These are phyloP conservation scores for Aspergillus candidus DNA, from an alignment of 2,329 filamentous ascomycete species.

Conservation along the genomic window DNA sequence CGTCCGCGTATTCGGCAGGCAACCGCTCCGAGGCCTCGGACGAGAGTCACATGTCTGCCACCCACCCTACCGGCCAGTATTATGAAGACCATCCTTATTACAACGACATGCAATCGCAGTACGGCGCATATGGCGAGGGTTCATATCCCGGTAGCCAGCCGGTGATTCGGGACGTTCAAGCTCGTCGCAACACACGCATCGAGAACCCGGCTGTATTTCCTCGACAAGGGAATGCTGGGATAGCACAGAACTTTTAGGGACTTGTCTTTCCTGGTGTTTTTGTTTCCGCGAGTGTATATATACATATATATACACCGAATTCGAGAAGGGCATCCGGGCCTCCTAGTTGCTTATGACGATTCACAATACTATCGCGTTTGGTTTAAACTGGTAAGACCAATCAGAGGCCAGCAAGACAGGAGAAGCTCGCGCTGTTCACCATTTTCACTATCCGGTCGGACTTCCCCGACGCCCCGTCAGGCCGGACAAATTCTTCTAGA, in stretches of 20 bases:
- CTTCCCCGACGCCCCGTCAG: no score
- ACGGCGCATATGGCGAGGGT: slow-evolving; percentile 51
- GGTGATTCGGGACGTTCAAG: slow-evolving; percentile 87
- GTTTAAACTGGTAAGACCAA: no score
- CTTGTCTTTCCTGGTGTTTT: not conserved
- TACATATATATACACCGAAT: no score
- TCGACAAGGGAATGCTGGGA: slow-evolving; percentile 83
- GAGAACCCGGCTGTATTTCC: slow-evolving; percentile 85
- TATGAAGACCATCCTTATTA: slow-evolving; percentile 55
- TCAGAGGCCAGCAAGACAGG: no score
- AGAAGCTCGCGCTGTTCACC: no score
- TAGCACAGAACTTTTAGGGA: slow-evolving; percentile 87
- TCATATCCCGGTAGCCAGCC: slow-evolving; percentile 57
- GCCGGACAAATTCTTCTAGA: no score
- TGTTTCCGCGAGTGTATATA: no score
- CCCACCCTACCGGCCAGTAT: slow-evolving; percentile 44
- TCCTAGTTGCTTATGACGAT: no score
- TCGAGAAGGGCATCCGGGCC: no score
- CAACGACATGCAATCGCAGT: slow-evolving; percentile 36
- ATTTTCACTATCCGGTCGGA: no score
- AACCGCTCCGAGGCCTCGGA: slow-evolving; percentile 62
- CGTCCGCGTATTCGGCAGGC: slow-evolving; percentile 84
- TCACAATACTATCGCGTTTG: no score
- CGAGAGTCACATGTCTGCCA: slow-evolving; percentile 46
- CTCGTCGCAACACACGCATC: slow-evolving; percentile 87